Conservation (phyloP, 768 basidiomycete species). For the Tylopilus balloui region DNA sequence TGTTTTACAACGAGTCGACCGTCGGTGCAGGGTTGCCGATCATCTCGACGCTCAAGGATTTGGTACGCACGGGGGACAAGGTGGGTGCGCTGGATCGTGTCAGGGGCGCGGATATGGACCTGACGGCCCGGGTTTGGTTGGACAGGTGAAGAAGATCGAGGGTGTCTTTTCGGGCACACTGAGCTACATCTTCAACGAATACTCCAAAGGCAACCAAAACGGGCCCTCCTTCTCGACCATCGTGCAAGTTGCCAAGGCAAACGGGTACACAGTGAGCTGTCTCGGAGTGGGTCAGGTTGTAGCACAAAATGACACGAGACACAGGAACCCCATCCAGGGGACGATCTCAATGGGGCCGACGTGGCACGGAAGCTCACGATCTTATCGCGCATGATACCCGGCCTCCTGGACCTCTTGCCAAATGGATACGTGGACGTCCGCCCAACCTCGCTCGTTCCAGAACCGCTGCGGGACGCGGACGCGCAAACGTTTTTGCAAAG, state of each 20-base stretch:
- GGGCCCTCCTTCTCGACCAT: constrained; percentile 85
- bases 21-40: constrained; percentile 96
- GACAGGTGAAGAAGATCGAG: constrained; percentile 82
- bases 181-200: constrained; percentile 99
- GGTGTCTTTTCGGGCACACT: constrained; percentile 97
- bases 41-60: constrained; percentile 85
- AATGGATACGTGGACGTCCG: constrained; percentile 76
- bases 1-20: constrained; percentile 81
- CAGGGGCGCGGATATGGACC: background rate
- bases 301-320: constrained; percentile 23
- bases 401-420: constrained; percentile 50
- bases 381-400: constrained; percentile 73
- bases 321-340: constrained; percentile 95
- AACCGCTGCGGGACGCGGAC: constrained; percentile 60
- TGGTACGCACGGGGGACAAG: constrained; percentile 90
- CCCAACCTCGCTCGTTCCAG: constrained; percentile 83
- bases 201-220: constrained; percentile 59
- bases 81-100: constrained; percentile 34
- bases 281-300: background rate
- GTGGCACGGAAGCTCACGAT: constrained; percentile 97
- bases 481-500: constrained; percentile 81
- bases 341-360: constrained; percentile 95
- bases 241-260: constrained; percentile 81
- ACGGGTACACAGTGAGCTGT: constrained; percentile 84
- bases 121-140: background rate